Base-by-base conservation (phyloP, 352 stramenopile species). In the Phytopythium boreale region DNA sequence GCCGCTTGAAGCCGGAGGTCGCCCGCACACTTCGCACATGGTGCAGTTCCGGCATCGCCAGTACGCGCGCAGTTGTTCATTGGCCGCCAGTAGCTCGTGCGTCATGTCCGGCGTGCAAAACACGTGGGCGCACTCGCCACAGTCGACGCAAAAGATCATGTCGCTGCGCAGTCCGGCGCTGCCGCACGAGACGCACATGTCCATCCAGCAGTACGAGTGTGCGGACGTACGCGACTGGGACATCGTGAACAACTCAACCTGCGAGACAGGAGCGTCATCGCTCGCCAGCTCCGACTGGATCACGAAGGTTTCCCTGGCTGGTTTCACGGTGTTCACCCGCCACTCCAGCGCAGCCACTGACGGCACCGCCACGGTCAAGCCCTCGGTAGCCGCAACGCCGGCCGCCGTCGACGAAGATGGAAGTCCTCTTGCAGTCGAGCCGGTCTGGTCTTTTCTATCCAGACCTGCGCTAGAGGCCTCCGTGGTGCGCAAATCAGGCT, bases 31-130 rank as follows among this genome's bases (percentile, higher is more conserved):
- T 66, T 98, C 94, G 66, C 96, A 99, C 65, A 98, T 88, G 60
- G 98, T 98, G 72, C 96, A 99, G 75, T 98, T 99, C 0, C 70
- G 72, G 69, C 96, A 99, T 24, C 95, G 83, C 95, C 95, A 98
- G 37, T 84, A 92, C 24, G 79, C 76, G 27, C 87, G 72, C 10
- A 97, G 72, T 31, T 82, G 76, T 1, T 82, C 67, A 22, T 74
- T 81, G n/a, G 60, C 59, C n/a, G 69, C 57, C 1, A 82, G 20
- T 0, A 71, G 67, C 31, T 70, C 72, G 15, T 65, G 50, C 12
- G 52, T 77, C 64, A 89, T 75, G 4, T 69, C 73, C n/a, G 74
- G 62, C 2, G 80, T 69, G 75, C 97, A 99, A 71, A 98, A 98
- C 1, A 77, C 77, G 71, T 99, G 97, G 61, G 97, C 98, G 0